These are phyloP conservation scores for Hemileia vastatrix DNA, from an alignment of 1,284 basidiomycete species.

Conservation along the genomic window DNA sequence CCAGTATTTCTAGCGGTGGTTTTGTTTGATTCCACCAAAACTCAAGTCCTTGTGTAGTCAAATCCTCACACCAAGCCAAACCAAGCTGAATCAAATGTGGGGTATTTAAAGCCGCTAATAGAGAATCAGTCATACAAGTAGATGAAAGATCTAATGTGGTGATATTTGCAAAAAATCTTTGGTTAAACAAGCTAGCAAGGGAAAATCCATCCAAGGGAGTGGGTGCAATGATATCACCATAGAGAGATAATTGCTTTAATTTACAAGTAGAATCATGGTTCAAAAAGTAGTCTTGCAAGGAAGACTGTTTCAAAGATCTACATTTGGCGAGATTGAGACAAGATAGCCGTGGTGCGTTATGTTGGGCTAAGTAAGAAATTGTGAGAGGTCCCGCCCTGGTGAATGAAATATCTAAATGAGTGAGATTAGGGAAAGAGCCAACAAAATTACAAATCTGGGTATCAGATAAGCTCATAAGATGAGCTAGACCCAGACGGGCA, in stretches of 20 bases:
- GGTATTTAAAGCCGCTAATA: background rate
- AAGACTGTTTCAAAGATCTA: slow-evolving; percentile 2
- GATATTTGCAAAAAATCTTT: background rate
- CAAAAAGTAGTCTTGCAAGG: slow-evolving; percentile 9
- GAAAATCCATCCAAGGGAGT: slow-evolving; percentile 5
- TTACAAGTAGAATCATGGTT: slow-evolving; percentile 3
- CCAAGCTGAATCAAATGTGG: slow-evolving; percentile 9
- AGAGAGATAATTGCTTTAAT: slow-evolving; percentile 13
- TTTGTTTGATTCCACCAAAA: slow-evolving; percentile 1
- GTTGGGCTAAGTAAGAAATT: too few relatives aligned
- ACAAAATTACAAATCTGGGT: slow-evolving; percentile 4
- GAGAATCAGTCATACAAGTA: background rate
- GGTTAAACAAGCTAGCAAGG: background rate
- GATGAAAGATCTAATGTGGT: slow-evolving; percentile 15
- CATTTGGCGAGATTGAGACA: slow-evolving; percentile 16
- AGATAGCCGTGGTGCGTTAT: slow-evolving; percentile 9
- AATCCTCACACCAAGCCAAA: background rate
- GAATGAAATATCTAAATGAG: slow-evolving; percentile 9
- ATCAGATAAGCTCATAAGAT: slow-evolving; percentile 5
- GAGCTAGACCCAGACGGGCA: slow-evolving; percentile 5
- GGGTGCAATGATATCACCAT: slow-evolving; percentile 3
- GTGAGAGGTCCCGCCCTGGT: slow-evolving; percentile 7
- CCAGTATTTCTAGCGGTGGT: slow-evolving; percentile 2
- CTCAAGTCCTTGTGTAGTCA: background rate
- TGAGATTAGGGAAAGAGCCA: slow-evolving; percentile 3